These are phyloP conservation scores for Irpex sp. DNA, from an alignment of 1,284 basidiomycete genomes.

Conservation along the genomic window DNA sequence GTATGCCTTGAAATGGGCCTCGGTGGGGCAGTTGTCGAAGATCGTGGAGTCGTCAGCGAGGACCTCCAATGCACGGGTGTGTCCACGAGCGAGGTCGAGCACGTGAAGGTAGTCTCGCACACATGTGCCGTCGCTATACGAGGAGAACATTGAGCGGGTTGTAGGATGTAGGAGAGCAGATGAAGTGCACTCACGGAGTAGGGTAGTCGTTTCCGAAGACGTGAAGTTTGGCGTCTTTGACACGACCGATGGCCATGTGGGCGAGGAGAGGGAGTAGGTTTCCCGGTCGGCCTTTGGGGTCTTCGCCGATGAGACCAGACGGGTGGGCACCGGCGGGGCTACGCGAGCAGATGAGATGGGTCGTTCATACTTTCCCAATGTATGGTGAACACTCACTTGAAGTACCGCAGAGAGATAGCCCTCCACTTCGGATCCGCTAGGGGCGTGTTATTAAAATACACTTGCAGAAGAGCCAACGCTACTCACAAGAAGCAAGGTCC, in stretches of 20 bases:
- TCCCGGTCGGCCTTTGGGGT: slow-evolving; percentile 91
- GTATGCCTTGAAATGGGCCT: slow-evolving; percentile 84
- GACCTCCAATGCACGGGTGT: slow-evolving; percentile 90
- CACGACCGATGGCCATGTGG: slow-evolving; percentile 93
- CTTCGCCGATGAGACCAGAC: slow-evolving; percentile 94
- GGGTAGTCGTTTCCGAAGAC: slow-evolving; percentile 99
- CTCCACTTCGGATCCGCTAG: slow-evolving; percentile 76
- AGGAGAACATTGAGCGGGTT: slow-evolving; percentile 7
- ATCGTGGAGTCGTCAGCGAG: slow-evolving; percentile 58
- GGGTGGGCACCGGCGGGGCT: slow-evolving; percentile 97
- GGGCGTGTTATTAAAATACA: slow-evolving; percentile 10
- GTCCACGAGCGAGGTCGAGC: slow-evolving; percentile 92
- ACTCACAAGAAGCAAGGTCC: slow-evolving; percentile 80
- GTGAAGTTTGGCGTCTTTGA: slow-evolving; percentile 78
- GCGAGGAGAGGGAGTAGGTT: slow-evolving; percentile 94
- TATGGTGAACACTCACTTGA: slow-evolving; percentile 70
- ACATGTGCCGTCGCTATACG: slow-evolving; percentile 85
- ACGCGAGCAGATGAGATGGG: slow-evolving; percentile 3
- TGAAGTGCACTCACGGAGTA: slow-evolving; percentile 63
- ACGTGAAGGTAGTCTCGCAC: slow-evolving; percentile 98
- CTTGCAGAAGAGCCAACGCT: neutral
- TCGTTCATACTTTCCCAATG: neutral
- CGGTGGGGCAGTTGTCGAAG: slow-evolving; percentile 49
- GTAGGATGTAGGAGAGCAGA: neutral
- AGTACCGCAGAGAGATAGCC: slow-evolving; percentile 88